Evolutionary conservation across 495 filamentous ascomycete genomes (phyloP).

Genomic region (Xylaria grammica): DNA sequence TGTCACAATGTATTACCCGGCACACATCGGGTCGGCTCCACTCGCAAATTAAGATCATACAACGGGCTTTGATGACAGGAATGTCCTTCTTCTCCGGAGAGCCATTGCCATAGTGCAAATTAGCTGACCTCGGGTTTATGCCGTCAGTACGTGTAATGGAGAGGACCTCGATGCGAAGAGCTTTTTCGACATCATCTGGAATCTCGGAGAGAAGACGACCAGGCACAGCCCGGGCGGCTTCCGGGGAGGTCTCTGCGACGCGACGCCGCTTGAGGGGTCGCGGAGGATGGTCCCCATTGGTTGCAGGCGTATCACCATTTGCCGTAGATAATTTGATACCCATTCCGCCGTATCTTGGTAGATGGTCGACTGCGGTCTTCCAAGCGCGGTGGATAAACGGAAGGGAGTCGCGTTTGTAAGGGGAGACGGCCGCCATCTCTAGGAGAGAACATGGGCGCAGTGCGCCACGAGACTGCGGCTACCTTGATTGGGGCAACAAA

Average conservation of each 20-base stretch:
- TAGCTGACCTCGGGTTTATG: constrained; percentile 14
- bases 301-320: constrained; percentile 39
- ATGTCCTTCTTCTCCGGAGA: constrained; percentile 46
- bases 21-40: constrained; percentile 29
- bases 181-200: constrained; percentile 39
- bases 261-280: constrained; percentile 49
- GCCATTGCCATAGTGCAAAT: constrained; percentile 26
- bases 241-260: constrained; percentile 37
- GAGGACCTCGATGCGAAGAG: constrained; percentile 53
- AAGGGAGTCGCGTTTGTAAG: constrained; percentile 39
- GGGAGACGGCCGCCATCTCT: constrained; percentile 41
- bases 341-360: constrained; percentile 40
- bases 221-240: constrained; percentile 29
- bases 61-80: constrained; percentile 45
- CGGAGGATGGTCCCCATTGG: constrained; percentile 33
- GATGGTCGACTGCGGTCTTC: constrained; percentile 38
- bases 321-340: constrained; percentile 47
- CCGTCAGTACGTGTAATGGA: constrained; percentile 52
- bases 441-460: constrained; percentile 40
- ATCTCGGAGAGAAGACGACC: constrained; percentile 36
- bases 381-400: constrained; percentile 41
- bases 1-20: constrained; percentile 50
- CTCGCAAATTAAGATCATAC: constrained; percentile 49
- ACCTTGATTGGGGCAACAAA: constrained; percentile 21
- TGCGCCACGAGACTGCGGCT: constrained; percentile 32